Evolutionary conservation across 2,329 filamentous ascomycete genomes (phyloP), one percentile per base, ranked within the genome.

Genomic region (Orbilia brochopaga): DNA sequence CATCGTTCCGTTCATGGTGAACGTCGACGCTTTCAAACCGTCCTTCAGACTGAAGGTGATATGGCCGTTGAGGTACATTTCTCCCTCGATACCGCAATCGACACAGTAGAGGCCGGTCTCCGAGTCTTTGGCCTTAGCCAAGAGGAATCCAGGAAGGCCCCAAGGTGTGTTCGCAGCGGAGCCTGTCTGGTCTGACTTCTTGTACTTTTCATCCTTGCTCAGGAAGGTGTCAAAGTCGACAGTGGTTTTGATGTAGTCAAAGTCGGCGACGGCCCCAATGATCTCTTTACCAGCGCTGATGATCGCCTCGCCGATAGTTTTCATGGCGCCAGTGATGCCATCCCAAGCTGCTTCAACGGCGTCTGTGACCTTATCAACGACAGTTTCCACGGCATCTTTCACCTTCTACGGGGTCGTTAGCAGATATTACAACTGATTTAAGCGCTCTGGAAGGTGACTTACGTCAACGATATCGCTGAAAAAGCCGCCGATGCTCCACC

Each of bases 401-500:
- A 70, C 63, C 19, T 53, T 21, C 66, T 70, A 56, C 24, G 50
- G 5, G n/a, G 21, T n/a, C 13, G 42, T 69, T 56, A 70, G 42
- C 19, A 19, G 3, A 17, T 13, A 17, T 15, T 3, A 13, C 37
- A 13, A 42, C 11, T 42, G 11, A 17, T 17, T 37, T 37, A 6
- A 42, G n/a, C 4, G 4, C 37, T 15, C 13, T 2, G 4, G n/a
- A 15, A 42, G 6, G 4, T 13, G 15, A 35, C 66, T 50, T 55
- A 70, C 59, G 15, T 44, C 59, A 27, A 59, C 66, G 46, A 70
- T 64, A 37, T 70, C 66, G 5, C 61, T 58, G 15, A 70, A 60
- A 21, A 70, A 70, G 8, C 66, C 66, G 23, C 66, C 59, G 24
- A 70, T 70, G 24, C 66, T 70, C 66, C 66, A 70, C 24, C 66